Evolutionary conservation across 352 stramenopile species (phyloP).

Genomic region (Pythium aristosporum): DNA sequence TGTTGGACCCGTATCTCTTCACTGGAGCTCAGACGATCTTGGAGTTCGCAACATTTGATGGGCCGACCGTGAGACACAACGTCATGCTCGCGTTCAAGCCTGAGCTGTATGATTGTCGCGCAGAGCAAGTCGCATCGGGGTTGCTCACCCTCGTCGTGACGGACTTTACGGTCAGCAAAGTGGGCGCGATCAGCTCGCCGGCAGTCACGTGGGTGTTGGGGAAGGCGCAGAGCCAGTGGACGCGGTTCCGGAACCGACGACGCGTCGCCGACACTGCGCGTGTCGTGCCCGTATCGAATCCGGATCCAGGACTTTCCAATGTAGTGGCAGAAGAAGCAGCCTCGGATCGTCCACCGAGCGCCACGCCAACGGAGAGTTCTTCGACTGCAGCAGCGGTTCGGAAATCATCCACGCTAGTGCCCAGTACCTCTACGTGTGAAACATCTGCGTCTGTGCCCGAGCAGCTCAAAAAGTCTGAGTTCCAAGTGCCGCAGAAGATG

Average conservation of each 20-base stretch:
- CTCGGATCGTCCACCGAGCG: too few species aligned
- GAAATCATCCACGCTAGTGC: neutral
- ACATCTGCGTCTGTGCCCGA: neutral
- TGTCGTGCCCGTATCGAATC: neutral
- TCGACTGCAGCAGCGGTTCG: neutral
- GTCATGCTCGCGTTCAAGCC: conserved; percentile 72
- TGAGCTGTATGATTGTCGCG: conserved; percentile 44
- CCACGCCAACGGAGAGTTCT: neutral
- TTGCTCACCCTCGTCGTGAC: conserved; percentile 71
- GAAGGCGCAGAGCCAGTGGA: conserved; percentile 9
- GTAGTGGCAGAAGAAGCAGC: too few species aligned
- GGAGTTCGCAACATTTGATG: conserved; percentile 41
- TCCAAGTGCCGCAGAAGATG: conserved; percentile 82
- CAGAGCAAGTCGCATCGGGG: conserved; percentile 61
- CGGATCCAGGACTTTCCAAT: too few species aligned
- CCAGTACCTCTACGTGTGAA: neutral
- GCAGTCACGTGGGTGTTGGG: conserved; percentile 24
- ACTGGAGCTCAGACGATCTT: conserved; percentile 38
- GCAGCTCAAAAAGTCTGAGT: conserved; percentile 48
- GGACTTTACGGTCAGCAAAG: conserved; percentile 74
- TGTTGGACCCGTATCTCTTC: conserved; percentile 67
- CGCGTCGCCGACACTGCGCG: neutral
- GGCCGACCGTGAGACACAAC: conserved; percentile 44
- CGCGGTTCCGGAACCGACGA: conserved; percentile 7
- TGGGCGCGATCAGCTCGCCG: conserved; percentile 35